Base-by-base conservation (phyloP, 345 rosid species). In the Odontarrhena argentea region DNA sequence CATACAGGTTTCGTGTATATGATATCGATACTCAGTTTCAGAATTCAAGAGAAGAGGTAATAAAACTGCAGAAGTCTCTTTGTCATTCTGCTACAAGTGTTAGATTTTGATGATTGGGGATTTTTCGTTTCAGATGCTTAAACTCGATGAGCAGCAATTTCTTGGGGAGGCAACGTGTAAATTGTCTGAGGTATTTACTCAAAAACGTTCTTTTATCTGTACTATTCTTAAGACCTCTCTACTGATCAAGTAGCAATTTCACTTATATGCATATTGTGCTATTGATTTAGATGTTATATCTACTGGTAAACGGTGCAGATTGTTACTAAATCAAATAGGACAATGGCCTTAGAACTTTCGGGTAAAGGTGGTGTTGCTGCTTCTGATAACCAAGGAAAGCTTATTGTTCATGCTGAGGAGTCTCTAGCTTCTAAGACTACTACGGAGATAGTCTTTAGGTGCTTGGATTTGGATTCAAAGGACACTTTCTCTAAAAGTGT, bases 401-500 rank as follows among this genome's bases (percentile, higher is more conserved):
- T 92, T 72, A 69, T 76, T 28, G 84, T 89, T 56, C 96, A 80
- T 79, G 93, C 93, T 40, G 98, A 89, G 83, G 98, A 92, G 78
- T 86, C 84, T 60, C 57, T 84, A 75, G 82, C 75, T 80, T 92
- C 91, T 25, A 92, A 83, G 79, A 84, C 84, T 58, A 74, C 83
- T 5, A 77, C 81, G 30, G 92, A 93, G 85, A 77, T 93, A 74
- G 81, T 69, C 36, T 74, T 93, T 63, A 85, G 85, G 80, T 90
- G 98, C 65, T 83, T 82, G 30, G 80, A 86, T 69, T 82, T 89
- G 85, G 98, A 89, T 73, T 79, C 83, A 38, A 85, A 78, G 76
- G 96, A 87, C 77, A 80, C 82, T 14, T 89, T 89, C 81, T 84
- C 97, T 56, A 87, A 80, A 82, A 86, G 81, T 83, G 98, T 93